Conservation (phyloP, 2,329 filamentous ascomycete species). For the Calonectria hawksworthii region DNA sequence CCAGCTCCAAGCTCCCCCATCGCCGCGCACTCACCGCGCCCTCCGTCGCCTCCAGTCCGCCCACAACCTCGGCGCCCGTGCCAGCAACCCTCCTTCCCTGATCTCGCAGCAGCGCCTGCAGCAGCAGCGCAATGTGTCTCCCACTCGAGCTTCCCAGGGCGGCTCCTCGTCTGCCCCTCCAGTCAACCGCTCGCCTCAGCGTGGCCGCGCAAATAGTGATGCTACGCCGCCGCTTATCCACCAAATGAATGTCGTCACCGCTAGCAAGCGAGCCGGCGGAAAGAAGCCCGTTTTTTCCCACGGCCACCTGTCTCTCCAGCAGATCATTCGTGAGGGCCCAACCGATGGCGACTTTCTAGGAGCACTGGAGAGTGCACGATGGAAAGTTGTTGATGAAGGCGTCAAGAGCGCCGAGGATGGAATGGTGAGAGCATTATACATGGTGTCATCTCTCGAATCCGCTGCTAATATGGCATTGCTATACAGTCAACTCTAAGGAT, state of each 20-base stretch:
- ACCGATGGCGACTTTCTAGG: conserved; percentile 76
- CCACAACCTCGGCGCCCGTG: conserved; percentile 74
- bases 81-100: conserved; percentile 65
- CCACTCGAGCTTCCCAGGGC: conserved; percentile 42
- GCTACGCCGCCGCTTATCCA: conserved; percentile 61
- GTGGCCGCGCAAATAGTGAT: conserved; percentile 81
- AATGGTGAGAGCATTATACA: conserved; percentile 72
- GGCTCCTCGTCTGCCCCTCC: conserved; percentile 21
- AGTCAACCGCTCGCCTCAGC: conserved; percentile 61
- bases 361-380: conserved; percentile 78
- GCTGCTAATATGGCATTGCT: not conserved
- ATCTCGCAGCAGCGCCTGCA: conserved; percentile 74
- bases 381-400: conserved; percentile 81
- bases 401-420: conserved; percentile 84
- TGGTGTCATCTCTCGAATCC: not conserved
- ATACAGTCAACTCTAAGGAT: conserved; percentile 88
- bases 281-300: conserved; percentile 64
- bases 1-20: conserved; percentile 68
- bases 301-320: conserved; percentile 75
- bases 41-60: conserved; percentile 83
- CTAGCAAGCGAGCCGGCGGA: conserved; percentile 56
- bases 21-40: conserved; percentile 75
- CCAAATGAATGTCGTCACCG: conserved; percentile 53
- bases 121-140: conserved; percentile 54
- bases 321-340: conserved; percentile 85